A percentile compares a stretch with the other conserved stretches of the same genome.
Evolutionary conservation across 768 basidiomycete genomes (phyloP).

Genomic region (Phanerochaete sordida): DNA sequence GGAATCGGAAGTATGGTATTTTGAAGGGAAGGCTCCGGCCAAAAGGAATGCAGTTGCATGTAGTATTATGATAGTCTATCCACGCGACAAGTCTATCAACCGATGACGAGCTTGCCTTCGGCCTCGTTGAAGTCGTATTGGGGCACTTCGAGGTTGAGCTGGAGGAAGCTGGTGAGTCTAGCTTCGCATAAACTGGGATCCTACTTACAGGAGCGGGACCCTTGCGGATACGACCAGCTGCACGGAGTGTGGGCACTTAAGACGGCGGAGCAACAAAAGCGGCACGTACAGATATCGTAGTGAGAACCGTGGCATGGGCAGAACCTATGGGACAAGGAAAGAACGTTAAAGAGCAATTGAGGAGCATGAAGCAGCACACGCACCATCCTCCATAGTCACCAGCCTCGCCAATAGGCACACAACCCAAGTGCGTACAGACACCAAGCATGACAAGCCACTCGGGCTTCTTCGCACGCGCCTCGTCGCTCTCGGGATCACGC

Average conservation of each 20-base stretch:
- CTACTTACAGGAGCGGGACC: slow-evolving; percentile 89
- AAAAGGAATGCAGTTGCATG: background rate
- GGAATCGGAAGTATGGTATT: background rate
- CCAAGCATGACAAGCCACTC: slow-evolving; percentile 95
- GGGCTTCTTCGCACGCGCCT: slow-evolving; percentile 85
- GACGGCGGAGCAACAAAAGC: background rate
- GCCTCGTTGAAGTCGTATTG: slow-evolving; percentile 83
- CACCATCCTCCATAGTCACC: slow-evolving; percentile 98
- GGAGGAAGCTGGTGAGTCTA: slow-evolving; percentile 12
- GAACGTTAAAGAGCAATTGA: background rate
- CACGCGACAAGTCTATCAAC: slow-evolving; percentile 39
- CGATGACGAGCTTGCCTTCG: slow-evolving; percentile 83
- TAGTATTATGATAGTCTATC: slow-evolving; percentile 10
- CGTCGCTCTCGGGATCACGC: slow-evolving; percentile 91
- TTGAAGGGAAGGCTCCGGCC: background rate
- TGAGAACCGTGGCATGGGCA: slow-evolving; percentile 99
- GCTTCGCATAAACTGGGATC: background rate
- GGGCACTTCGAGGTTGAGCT: slow-evolving; percentile 95
- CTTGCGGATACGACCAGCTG: slow-evolving; percentile 92
- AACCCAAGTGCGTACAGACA: slow-evolving; percentile 97
- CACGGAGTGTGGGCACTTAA: slow-evolving; percentile 2
- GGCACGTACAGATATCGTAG: slow-evolving; percentile 84
- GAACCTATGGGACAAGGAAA: slow-evolving; percentile 49
- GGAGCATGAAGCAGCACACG: slow-evolving; percentile 22
- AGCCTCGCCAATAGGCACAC: slow-evolving; percentile 96